Percentiles rank a stretch among this genome's conserved stretches.
Conservation (phyloP, 306 rosid species). For the cucumber (Cucumis sativus) region Cucumber_9930_V3 NC_026659.2:14030501-14031000, state of each 20-base stretch:
- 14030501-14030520: not conserved
- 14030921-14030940: conserved; percentile 25
- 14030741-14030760: conserved; percentile 17
- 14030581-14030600: conserved; percentile 41
- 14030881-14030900: conserved; percentile 38
- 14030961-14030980: conserved; percentile 7
- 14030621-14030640: conserved; percentile 31
- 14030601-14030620: conserved; percentile 29
- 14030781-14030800: conserved; percentile 27
- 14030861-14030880: conserved; percentile 27
- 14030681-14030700: conserved; percentile 22
- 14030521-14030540: conserved; percentile 2
- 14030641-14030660: conserved; percentile 36
- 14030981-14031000: conserved; percentile 14
- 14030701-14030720: conserved; percentile 37
- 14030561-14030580: conserved; percentile 27
- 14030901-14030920: conserved; percentile 27
- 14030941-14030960: conserved; percentile 31
- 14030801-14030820: conserved; percentile 26
- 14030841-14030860: conserved; percentile 27
- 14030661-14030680: conserved; percentile 31
- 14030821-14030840: conserved; percentile 45
- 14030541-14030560: conserved; percentile 15
- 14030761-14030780: conserved; percentile 32
- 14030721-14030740: conserved; percentile 42